Percentiles rank a stretch among this genome's conserved stretches.
Evolutionary conservation across 805 yeast species (phyloP).

Genomic region (Candida oleophila): DNA sequence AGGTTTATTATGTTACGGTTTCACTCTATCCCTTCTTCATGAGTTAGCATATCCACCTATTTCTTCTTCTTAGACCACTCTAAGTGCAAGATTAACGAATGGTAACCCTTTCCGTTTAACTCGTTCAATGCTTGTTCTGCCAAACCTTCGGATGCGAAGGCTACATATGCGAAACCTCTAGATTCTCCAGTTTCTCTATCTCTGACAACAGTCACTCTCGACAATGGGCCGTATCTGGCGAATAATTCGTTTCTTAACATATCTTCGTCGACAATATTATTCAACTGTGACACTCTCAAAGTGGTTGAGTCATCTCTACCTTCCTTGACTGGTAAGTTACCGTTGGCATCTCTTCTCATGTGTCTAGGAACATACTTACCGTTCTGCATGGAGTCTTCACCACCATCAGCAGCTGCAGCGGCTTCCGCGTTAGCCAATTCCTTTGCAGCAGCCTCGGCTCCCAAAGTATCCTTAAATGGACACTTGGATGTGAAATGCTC

Average conservation of each 20-base stretch:
- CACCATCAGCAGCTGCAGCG: constrained; percentile 22
- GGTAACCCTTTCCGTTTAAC: constrained; percentile 89
- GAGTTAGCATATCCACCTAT: constrained; percentile 16
- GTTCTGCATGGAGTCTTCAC: constrained; percentile 23
- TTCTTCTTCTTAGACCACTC: constrained; percentile 50
- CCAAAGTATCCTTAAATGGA: constrained; percentile 91
- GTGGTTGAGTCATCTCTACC: constrained; percentile 83
- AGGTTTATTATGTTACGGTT: too few species aligned
- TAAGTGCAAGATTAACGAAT: constrained; percentile 68
- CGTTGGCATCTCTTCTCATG: constrained; percentile 43
- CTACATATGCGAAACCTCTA: constrained; percentile 93
- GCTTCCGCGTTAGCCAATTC: constrained; percentile 39
- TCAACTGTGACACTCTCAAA: constrained; percentile 86
- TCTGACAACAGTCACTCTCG: constrained; percentile 80
- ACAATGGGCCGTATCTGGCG: constrained; percentile 61
- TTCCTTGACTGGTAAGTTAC: constrained; percentile 37
- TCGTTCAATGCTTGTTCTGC: constrained; percentile 78
- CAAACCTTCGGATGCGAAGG: constrained; percentile 61
- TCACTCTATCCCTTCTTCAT: too few species aligned
- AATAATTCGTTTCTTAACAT: constrained; percentile 72
- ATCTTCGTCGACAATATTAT: constrained; percentile 79
- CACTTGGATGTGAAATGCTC: constrained; percentile 91
- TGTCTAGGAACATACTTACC: constrained; percentile 46
- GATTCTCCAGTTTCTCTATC: constrained; percentile 92
- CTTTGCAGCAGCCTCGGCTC: constrained; percentile 44